phyloP scores from a whole-genome alignment of 352 stramenopile genomes.

The Pythium scleroteichum region DNA sequence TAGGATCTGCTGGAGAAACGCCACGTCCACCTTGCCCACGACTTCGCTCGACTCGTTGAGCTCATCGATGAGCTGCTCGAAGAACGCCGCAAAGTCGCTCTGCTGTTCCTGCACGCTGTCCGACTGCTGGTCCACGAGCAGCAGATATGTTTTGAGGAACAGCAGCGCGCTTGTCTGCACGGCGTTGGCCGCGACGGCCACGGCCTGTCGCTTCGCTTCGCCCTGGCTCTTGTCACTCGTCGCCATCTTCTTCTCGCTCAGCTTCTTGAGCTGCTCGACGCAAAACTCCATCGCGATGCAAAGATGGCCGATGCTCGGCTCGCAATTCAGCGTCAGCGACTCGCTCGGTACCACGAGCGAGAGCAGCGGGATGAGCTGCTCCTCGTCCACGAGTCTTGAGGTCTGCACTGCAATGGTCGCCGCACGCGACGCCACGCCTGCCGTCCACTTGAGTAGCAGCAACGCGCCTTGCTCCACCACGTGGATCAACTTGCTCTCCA shows the following conservation, averaged over 20 bases:
- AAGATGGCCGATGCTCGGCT: conserved; percentile 54
- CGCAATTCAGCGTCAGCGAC: conserved; percentile 47
- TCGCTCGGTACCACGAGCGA: conserved; percentile 43
- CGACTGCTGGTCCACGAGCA: conserved; percentile 55
- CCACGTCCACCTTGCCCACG: conserved; percentile 14
- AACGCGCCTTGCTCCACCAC: conserved; percentile 43
- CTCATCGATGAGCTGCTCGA: conserved; percentile 31
- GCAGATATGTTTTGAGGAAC: conserved; percentile 65
- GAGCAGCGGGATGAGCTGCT: conserved; percentile 59
- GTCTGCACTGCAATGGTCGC: conserved; percentile 50
- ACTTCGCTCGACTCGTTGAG: conserved; percentile 23
- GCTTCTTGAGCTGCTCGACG: conserved; percentile 43
- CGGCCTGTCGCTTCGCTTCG: background rate
- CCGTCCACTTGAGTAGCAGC: conserved; percentile 60
- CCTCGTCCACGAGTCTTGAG: conserved; percentile 52
- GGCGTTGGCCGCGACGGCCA: conserved; percentile 28
- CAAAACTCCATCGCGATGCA: conserved; percentile 66
- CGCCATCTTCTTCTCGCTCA: conserved; percentile 5
- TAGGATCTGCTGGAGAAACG: conserved; percentile 30
- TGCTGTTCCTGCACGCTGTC: conserved; percentile 32
- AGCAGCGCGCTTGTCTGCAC: conserved; percentile 58
- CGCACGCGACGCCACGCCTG: conserved; percentile 34
- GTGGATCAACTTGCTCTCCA: conserved; percentile 50
- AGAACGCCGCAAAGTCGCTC: conserved; percentile 43
- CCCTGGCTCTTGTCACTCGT: background rate